phyloP scores from a whole-genome alignment of 495 filamentous ascomycete species.

The Mytilinidion resinicola region DNA sequence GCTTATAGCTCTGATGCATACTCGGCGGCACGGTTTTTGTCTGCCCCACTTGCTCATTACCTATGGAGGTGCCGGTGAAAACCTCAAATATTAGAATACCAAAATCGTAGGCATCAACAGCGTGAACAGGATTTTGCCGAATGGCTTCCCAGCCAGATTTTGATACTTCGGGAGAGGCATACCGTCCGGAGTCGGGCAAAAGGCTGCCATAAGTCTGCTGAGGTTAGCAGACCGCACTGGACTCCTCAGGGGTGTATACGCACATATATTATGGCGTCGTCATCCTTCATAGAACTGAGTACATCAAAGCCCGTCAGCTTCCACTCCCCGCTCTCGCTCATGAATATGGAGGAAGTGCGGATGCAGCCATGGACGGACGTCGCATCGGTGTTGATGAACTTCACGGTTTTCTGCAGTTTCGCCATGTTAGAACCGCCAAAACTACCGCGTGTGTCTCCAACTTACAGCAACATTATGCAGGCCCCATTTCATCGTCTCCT shows the following conservation, averaged over 20 bases:
- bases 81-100: conserved; percentile 81
- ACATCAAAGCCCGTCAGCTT: conserved; percentile 91
- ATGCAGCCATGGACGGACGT: conserved; percentile 83
- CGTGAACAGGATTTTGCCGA: conserved; percentile 72
- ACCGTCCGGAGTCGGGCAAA: conserved; percentile 73
- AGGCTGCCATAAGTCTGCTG: conserved; percentile 83
- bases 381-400: conserved; percentile 93
- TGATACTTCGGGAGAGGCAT: conserved; percentile 76
- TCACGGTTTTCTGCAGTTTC: conserved; percentile 64
- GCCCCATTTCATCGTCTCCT: conserved; percentile 94
- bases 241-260: conserved; percentile 26
- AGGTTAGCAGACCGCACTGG: conserved; percentile 45
- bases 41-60: conserved; percentile 68
- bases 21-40: conserved; percentile 79
- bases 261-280: conserved; percentile 86
- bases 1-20: conserved; percentile 86
- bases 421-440: background rate
- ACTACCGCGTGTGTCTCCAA: background rate
- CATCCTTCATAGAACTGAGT: conserved; percentile 90
- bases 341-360: conserved; percentile 77
- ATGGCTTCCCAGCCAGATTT: conserved; percentile 84
- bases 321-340: conserved; percentile 95
- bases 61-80: conserved; percentile 74
- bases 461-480: conserved; percentile 76
- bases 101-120: conserved; percentile 80